Base-by-base conservation (phyloP, 2,329 filamentous ascomycete genomes). In the Nakataea oryzae region DNA sequence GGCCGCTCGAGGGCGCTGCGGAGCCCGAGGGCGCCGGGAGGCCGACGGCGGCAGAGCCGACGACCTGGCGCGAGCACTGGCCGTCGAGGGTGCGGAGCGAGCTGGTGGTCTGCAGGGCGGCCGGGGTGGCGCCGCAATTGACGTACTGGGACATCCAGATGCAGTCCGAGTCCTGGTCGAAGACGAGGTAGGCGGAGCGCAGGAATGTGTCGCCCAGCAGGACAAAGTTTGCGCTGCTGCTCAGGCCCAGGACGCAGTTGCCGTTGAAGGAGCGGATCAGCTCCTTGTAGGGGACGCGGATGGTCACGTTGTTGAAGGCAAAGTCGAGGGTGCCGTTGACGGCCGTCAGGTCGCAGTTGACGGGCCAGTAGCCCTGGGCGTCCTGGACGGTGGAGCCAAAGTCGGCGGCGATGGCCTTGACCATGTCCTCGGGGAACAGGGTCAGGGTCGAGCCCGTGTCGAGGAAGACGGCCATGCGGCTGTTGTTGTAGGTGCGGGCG, bases 361-460 rank as follows among this genome's bases (percentile, higher is more conserved):
- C 75, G 3, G 66, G 66, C 69, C 75, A 83, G 70, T 79, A 82
- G 63, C 76, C 78, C 63, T 73, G 75, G 58, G 64, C 62, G 65
- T 76, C 75, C 59, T 73, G 67, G 1, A 68, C 67, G 0, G 69
- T 63, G 3, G 76, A 75, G 13, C 79, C 80, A 61, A 86, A 79
- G 65, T 81, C 79, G 27, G 71, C 68, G 26, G 79, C 79, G 34
- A 86, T 79, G 55, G 68, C 65, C n/a, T 73, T 68, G 55, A 81
- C 81, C 34, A 90, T 73, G 26, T 71, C 70, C 62, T 81, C 74
- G 1, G 88, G 88, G 1, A 91, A 76, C 62, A 90, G 82, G 59
- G 83, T 87, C 68, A 90, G 77, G 17, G 86, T 89, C 28, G 85
- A 86, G 8, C 88, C 88, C 29, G 85, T 88, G 73, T 91, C 88